Evolutionary conservation across 1,284 basidiomycete species (phyloP).

Genomic region (Cutaneotrichosporon arboriforme): DNA sequence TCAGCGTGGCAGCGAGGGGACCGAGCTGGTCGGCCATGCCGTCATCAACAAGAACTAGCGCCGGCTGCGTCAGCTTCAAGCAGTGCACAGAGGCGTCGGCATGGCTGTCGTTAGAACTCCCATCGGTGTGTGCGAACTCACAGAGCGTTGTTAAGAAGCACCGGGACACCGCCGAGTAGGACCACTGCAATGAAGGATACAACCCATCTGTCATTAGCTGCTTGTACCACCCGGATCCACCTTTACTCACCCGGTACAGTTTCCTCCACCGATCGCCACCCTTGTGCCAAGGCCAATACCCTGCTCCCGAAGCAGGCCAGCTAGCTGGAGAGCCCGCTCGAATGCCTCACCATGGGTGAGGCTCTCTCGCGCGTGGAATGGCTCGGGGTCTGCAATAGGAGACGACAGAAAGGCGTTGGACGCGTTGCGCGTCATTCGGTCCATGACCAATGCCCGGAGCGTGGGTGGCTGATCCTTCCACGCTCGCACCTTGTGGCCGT

Average conservation of each 20-base stretch:
- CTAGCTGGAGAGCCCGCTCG: conserved; percentile 22
- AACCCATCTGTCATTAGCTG: conserved; percentile 27
- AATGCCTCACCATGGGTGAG: conserved; percentile 29
- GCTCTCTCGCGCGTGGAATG: conserved; percentile 11
- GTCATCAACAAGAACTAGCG: conserved; percentile 33
- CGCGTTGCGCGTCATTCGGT: not conserved
- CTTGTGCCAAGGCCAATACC: conserved; percentile 29
- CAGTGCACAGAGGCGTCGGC: conserved; percentile 26
- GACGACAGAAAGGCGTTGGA: conserved; percentile 26
- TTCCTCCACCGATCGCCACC: conserved; percentile 37
- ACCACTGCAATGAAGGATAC: conserved; percentile 33
- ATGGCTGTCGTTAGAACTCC: conserved; percentile 10
- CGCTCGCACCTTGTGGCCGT: conserved; percentile 22
- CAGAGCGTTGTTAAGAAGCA: conserved; percentile 29
- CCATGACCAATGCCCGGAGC: conserved; percentile 2
- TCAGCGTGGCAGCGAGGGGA: conserved; percentile 4
- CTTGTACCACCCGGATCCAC: not conserved
- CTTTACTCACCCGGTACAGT: conserved; percentile 27
- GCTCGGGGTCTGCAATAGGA: conserved; percentile 17
- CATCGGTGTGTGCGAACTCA: conserved; percentile 13
- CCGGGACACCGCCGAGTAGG: conserved; percentile 33
- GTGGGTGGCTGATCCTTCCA: conserved; percentile 32
- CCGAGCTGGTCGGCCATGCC: conserved; percentile 26
- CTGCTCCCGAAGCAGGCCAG: conserved; percentile 28
- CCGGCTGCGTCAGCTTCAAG: conserved; percentile 26